Conservation (phyloP, 2,329 filamentous ascomycete genomes). For the Exophiala xenobiotica region DNA sequence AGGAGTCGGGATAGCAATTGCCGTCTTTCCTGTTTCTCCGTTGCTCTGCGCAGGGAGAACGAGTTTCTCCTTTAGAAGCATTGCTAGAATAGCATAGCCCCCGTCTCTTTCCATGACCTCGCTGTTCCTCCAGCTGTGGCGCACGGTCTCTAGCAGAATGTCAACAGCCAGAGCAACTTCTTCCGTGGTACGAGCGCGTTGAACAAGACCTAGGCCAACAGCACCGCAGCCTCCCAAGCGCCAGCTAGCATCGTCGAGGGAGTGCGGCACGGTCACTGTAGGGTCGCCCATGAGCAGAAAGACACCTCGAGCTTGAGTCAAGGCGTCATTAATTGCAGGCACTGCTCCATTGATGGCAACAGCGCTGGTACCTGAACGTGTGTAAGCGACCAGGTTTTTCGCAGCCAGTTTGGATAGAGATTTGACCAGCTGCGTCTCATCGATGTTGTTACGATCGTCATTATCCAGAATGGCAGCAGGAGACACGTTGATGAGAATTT, state of each 20-base stretch:
- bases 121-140: slow-evolving; percentile 93
- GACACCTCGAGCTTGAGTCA: slow-evolving; percentile 77
- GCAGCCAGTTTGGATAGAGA: slow-evolving; percentile 72
- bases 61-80: slow-evolving; percentile 80
- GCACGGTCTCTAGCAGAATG: slow-evolving; percentile 80
- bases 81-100: slow-evolving; percentile 83
- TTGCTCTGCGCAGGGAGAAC: slow-evolving; percentile 24
- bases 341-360: slow-evolving; percentile 86
- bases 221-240: slow-evolving; percentile 87
- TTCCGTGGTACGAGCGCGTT: slow-evolving; percentile 68
- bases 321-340: slow-evolving; percentile 81
- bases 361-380: slow-evolving; percentile 70
- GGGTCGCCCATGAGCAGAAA: slow-evolving; percentile 80
- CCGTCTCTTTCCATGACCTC: slow-evolving; percentile 97
- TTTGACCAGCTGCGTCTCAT: slow-evolving; percentile 73
- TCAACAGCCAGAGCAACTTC: slow-evolving; percentile 75
- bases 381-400: slow-evolving; percentile 66
- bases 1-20: slow-evolving; percentile 33
- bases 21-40: slow-evolving; percentile 17
- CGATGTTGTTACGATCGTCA: slow-evolving; percentile 68
- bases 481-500: slow-evolving; percentile 78
- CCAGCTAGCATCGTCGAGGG: slow-evolving; percentile 91
- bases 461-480: slow-evolving; percentile 78
- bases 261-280: slow-evolving; percentile 74
- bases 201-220: slow-evolving; percentile 78